Evolutionary conservation across 1,284 basidiomycete species (phyloP), one percentile per base, ranked within the genome.

Genomic region (Anthracocystis walkeri): DNA sequence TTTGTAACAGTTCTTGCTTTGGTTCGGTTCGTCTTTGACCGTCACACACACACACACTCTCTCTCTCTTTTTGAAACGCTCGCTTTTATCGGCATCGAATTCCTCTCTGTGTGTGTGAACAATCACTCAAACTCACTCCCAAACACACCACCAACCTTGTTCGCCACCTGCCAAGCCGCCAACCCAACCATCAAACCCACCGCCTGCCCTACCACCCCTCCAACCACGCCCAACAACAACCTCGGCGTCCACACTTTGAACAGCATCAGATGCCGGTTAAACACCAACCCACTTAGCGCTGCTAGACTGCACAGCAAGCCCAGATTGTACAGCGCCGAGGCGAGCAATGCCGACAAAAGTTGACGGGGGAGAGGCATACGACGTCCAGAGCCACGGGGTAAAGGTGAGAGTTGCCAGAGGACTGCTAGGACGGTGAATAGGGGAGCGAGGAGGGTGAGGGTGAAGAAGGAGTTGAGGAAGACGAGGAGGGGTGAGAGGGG

Each of bases 201-300:
- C 2, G 88, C 14, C 77, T 89, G 88, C 6, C 88, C 86, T 0
- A 86, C 73, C 7, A 89, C 60, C 31, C 88, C 74, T 14, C 83
- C 84, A 4, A 87, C 82, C 0, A 89, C 92, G 0, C 90, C 91
- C 16, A 90, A 85, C 91, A 97, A 95, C 84, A 95, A 96, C 65
- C 95, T 87, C 55, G 97, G 97, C 31, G 95, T 95, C 84, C 98
- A 99, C 6, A 97, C 91, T 86, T 98, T 98, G 94, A 96, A 99
- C 40, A 98, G 94, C 95, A 99, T 98, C 76, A 99, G 86, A 86
- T 99, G 97, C 44, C 96, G 86, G 62, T 94, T 86, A 59, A 98
- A 87, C 6, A 90, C 85, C 4, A 93, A 91, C 10, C 90, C 90
- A 3, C 92, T 90, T 7, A 96, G 83, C 0, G 58, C 97, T 87